Evolutionary conservation across 148 eudicot genomes (phyloP).

Genomic region (Cornus controversa): DNA sequence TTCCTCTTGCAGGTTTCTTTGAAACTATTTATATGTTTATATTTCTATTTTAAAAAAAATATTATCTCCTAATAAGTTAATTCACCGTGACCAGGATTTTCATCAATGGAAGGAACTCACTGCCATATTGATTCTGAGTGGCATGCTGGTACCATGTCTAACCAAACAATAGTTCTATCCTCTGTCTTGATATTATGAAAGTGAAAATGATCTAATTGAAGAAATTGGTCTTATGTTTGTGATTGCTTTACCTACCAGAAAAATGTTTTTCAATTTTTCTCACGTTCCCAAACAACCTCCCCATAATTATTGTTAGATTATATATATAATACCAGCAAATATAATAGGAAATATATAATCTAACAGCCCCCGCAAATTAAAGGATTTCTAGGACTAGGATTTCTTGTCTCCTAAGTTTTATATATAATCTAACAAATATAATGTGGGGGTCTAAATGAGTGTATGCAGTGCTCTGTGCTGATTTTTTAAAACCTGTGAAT

Average conservation of each 20-base stretch:
- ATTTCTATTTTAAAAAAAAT: background rate
- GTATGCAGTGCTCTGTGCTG: no score
- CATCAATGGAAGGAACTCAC: background rate
- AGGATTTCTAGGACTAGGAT: no score
- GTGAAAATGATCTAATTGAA: background rate
- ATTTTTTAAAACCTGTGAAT: no score
- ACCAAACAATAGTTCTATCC: background rate
- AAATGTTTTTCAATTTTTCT: no score
- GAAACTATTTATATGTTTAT: background rate
- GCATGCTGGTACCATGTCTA: background rate
- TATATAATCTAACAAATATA: no score
- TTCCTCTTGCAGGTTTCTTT: background rate
- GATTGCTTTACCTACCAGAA: background rate
- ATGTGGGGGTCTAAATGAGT: no score
- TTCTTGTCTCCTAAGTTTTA: no score
- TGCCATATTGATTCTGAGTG: background rate
- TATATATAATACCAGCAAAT: no score
- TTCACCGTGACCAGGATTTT: background rate
- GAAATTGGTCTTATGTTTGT: background rate
- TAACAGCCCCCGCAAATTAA: no score
- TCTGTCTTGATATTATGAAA: background rate
- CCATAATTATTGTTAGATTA: no score
- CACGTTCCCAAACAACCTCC: no score
- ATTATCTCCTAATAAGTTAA: background rate
- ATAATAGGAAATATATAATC: no score